Conservation (phyloP, 108 stramenopile genomes). For the Aureococcus anophagefferens region DNA sequence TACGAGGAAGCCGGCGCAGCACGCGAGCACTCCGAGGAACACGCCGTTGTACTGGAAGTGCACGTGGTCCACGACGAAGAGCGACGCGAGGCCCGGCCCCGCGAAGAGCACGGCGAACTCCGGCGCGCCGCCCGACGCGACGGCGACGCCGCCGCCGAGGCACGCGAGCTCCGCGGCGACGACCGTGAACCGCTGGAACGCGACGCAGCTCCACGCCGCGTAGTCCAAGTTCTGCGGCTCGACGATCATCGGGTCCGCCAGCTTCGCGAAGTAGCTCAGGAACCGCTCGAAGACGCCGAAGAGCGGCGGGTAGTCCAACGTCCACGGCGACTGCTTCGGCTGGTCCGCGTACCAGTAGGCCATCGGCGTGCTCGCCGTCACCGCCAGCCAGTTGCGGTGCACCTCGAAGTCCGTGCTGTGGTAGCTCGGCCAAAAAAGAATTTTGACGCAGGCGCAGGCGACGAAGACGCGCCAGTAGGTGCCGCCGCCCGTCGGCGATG, state of each 20-base stretch:
- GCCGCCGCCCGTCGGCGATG: no score
- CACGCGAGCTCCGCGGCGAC: slow-evolving; percentile 56
- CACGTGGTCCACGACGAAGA: slow-evolving; percentile 85
- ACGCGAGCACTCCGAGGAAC: slow-evolving; percentile 70
- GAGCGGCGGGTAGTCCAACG: slow-evolving; percentile 89
- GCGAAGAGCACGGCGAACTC: slow-evolving; percentile 15
- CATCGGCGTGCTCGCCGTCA: slow-evolving; percentile 63
- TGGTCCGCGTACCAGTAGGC: slow-evolving; percentile 79
- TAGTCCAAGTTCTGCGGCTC: slow-evolving; percentile 25
- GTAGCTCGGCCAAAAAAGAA: slow-evolving; percentile 61
- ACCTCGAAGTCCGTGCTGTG: slow-evolving; percentile 85
- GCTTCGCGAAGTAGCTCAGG: slow-evolving; percentile 42
- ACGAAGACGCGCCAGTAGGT: no score
- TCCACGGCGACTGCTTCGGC: slow-evolving; percentile 68
- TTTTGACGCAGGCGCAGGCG: not conserved
- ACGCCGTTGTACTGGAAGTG: slow-evolving; percentile 95
- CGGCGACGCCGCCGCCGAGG: slow-evolving; percentile 43
- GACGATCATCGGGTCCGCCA: not conserved
- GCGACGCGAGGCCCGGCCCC: slow-evolving; percentile 9
- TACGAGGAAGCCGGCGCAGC: slow-evolving; percentile 51
- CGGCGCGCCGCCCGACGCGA: not conserved
- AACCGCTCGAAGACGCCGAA: slow-evolving; percentile 80
- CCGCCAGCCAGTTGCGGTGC: slow-evolving; percentile 89
- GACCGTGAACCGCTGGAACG: slow-evolving; percentile 68
- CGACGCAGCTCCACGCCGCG: slow-evolving; percentile 44